Evolutionary conservation across 2,329 filamentous ascomycete genomes (phyloP), one percentile per base, ranked within the genome.

Genomic region (Pseudogymnoascus sp.): DNA sequence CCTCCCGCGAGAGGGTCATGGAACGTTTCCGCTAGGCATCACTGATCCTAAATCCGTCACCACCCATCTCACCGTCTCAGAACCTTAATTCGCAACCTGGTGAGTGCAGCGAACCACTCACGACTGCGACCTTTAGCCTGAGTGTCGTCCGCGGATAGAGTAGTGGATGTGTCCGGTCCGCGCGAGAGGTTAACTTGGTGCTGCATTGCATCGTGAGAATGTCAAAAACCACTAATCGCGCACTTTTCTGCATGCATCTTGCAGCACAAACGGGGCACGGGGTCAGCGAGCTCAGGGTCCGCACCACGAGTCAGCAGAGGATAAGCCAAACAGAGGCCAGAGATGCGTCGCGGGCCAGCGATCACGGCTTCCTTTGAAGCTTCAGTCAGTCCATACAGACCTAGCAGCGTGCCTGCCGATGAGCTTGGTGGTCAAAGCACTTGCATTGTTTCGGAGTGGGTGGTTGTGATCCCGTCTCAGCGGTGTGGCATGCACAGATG

Each of bases 11-110:
- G 44, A 50, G 44, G 21, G 11, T 28, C 14, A 50, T 53, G 46
- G 46, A 53, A 53, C 46, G 46, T 53, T 53, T 31, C 46, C 25
- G 25, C 46, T 53, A 31, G 46, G 46, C 46, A 53, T 53, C 46
- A 53, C 25, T 53, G 25, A 53, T 53, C 25, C 46, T 53, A 53
- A 53, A 31, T 53, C 25, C 46, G 25, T 53, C 46, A 53, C 46
- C 23, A 50, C 23, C 23, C 12, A 28, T 3, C 44, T 50, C 44
- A 28, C 44, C 25, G 46, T 53, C 46, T 16, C 25, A 53, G 46
- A 53, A 53, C 46, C 46, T 53, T 53, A 53, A 16, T 53, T 28
- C 14, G 23, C 46, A 53, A 53, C 46, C 46, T 31, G 25, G 44
- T n/a, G 44, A 50, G 46, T 53, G 46, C 25, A 53, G 46, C 46